phyloP scores from a whole-genome alignment of 495 filamentous ascomycete species.

The Penicillium herquei region DNA sequence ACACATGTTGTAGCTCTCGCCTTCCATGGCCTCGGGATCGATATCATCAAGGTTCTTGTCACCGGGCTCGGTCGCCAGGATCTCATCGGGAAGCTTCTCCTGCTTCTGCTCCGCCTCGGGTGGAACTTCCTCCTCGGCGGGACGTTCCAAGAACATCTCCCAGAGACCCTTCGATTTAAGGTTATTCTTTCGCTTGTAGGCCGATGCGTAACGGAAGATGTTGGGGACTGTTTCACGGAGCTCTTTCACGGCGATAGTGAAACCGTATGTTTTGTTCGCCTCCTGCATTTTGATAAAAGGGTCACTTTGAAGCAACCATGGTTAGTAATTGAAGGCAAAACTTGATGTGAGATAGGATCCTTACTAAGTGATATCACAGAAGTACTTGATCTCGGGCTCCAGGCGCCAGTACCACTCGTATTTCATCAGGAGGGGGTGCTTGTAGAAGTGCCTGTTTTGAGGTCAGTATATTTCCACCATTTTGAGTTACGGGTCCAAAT shows the following conservation, averaged over 20 bases:
- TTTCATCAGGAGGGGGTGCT: constrained; percentile 90
- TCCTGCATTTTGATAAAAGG: constrained; percentile 93
- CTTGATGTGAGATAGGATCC: not conserved
- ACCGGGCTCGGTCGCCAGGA: constrained; percentile 72
- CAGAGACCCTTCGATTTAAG: constrained; percentile 88
- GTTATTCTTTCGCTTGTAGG: constrained; percentile 92
- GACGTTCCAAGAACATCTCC: constrained; percentile 95
- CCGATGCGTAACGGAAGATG: constrained; percentile 99
- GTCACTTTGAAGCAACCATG: constrained; percentile 56
- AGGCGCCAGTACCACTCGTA: constrained; percentile 99
- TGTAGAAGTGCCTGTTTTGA: constrained; percentile 81
- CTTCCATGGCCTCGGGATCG: constrained; percentile 93
- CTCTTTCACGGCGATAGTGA: constrained; percentile 99
- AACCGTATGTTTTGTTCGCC: constrained; percentile 96
- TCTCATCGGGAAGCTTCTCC: constrained; percentile 74
- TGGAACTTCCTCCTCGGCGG: constrained; percentile 52
- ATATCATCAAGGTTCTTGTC: constrained; percentile 72
- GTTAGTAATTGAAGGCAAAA: constrained; percentile 20
- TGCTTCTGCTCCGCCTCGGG: constrained; percentile 64
- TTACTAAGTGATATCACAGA: constrained; percentile 99
- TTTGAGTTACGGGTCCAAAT: constrained; percentile 4
- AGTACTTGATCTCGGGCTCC: constrained; percentile 99
- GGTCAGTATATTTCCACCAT: constrained; percentile 15
- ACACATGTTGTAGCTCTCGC: constrained; percentile 99
- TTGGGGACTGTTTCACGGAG: constrained; percentile 97